Evolutionary conservation across 495 filamentous ascomycete genomes (phyloP), one percentile per base, ranked within the genome.

Genomic region (Hypoxylon trugodes): DNA sequence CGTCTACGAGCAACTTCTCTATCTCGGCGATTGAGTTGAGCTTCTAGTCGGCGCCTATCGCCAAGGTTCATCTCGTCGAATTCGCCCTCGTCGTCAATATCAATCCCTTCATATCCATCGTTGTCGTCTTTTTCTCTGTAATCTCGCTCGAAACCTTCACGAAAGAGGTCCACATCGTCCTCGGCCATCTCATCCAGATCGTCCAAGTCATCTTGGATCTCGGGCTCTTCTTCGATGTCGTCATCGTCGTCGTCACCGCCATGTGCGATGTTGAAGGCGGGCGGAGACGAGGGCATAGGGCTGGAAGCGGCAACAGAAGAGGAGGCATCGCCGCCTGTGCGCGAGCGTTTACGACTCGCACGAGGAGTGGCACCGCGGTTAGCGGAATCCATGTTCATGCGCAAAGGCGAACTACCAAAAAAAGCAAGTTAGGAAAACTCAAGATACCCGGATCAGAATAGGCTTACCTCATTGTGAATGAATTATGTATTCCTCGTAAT

Each of bases 111-210:
- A 69, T 82, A 82, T 36, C 19, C 42, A 43, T 82, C 79, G 25
- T 64, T 70, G 21, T 76, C 84, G 59, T 84, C 84, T 40, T 76
- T 81, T 33, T 77, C 79, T 48, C 81, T 79, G 74, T 97, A 96
- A 76, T 97, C 93, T 55, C 82, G 82, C 75, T 96, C 92, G 74
- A 93, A 96, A 60, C 92, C 89, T 64, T 96, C 90, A 26, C 83
- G 89, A 69, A 97, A 97, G 21, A 99, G 84, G 77, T 99, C 94
- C 66, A 97, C 96, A 13, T 95, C 91, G 68, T 98, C 95, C 73
- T 98, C 96, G 8, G 93, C 96, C 86, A 93, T 86, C 74, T 99
- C 96, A 65, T 98, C 96, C 40, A 92, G 84, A 68, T 99, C 96
- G 53, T 97, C 93, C 65, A 97, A 86, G 68, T 96, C 92, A 41